A percentile compares a stretch with the other conserved stretches of the same genome.
phyloP scores from a whole-genome alignment of 345 rosid genomes.

The Eucalyptus leucophloia region DNA sequence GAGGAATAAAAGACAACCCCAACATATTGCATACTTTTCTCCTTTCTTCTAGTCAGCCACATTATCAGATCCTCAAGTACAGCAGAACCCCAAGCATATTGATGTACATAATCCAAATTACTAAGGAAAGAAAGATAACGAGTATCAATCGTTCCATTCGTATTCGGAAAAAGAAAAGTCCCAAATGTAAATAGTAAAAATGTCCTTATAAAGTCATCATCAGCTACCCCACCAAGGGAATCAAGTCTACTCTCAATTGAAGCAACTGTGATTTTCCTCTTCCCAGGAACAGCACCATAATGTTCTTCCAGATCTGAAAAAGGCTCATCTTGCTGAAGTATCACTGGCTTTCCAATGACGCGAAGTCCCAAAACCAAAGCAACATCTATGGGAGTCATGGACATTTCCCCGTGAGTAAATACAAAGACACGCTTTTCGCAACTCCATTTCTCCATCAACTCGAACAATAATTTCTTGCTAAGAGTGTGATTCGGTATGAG shows the following conservation, averaged over 20 bases:
- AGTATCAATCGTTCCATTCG: constrained; percentile 21
- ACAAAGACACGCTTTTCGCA: constrained; percentile 4
- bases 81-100: constrained; percentile 31
- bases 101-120: constrained; percentile 7
- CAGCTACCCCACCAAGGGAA: constrained; percentile 9
- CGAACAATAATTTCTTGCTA: constrained; percentile 21
- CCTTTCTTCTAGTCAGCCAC: constrained; percentile 30
- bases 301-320: constrained; percentile 20
- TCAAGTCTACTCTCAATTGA: constrained; percentile 20
- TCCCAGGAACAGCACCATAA: constrained; percentile 18
- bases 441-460: constrained; percentile 30
- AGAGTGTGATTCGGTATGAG: constrained; percentile 16
- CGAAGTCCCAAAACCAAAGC: constrained; percentile 23
- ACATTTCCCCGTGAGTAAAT: constrained; percentile 4
- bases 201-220: constrained; percentile 23
- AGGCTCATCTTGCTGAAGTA: constrained; percentile 12
- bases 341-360: constrained; percentile 8
- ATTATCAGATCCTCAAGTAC: constrained; percentile 16
- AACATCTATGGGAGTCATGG: constrained; percentile 14
- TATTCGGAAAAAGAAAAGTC: constrained; percentile 17
- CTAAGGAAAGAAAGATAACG: constrained; percentile 13
- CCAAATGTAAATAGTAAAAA: constrained; percentile 22
- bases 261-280: constrained; percentile 18
- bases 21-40: constrained; percentile 6
- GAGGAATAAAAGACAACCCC: constrained; percentile 40